phyloP scores from a whole-genome alignment of 2,329 filamentous ascomycete genomes.

The Claviceps sp. region DNA sequence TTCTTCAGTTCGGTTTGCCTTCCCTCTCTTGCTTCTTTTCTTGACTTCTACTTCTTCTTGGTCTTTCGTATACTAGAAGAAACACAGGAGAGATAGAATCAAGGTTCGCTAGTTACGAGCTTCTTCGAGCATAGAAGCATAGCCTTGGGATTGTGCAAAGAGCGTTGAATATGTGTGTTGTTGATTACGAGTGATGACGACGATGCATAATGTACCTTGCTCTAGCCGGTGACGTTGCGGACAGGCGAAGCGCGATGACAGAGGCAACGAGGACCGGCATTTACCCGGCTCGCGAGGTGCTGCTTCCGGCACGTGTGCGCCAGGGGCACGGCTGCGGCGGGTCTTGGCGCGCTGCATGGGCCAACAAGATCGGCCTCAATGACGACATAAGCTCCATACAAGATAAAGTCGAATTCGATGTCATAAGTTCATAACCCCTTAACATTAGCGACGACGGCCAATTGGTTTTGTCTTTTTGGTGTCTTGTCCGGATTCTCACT shows the following conservation, averaged over 20 bases:
- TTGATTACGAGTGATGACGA: neutral
- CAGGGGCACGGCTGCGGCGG: neutral
- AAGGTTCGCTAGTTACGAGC: neutral
- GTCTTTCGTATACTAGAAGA: too few relatives aligned
- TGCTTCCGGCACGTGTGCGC: neutral
- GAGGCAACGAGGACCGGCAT: neutral
- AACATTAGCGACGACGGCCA: neutral
- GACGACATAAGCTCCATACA: conserved; percentile 6
- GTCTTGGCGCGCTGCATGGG: too few relatives aligned
- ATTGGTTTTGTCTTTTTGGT: neutral
- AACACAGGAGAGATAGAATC: too few relatives aligned
- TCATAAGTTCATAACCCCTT: neutral
- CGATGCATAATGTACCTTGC: neutral
- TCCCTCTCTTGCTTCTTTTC: too few relatives aligned
- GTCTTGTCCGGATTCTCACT: neutral
- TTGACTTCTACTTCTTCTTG: too few relatives aligned
- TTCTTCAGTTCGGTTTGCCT: neutral
- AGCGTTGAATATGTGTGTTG: neutral
- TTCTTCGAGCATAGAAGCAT: neutral
- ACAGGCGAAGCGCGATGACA: too few relatives aligned
- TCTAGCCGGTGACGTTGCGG: too few relatives aligned
- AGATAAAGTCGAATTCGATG: too few relatives aligned
- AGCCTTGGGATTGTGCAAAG: neutral
- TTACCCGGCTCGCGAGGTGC: neutral
- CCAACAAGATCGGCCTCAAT: conserved; percentile 3